Evolutionary conservation across 169 alveolate species (phyloP).

Genomic region (Plasmodium berghei): DNA sequence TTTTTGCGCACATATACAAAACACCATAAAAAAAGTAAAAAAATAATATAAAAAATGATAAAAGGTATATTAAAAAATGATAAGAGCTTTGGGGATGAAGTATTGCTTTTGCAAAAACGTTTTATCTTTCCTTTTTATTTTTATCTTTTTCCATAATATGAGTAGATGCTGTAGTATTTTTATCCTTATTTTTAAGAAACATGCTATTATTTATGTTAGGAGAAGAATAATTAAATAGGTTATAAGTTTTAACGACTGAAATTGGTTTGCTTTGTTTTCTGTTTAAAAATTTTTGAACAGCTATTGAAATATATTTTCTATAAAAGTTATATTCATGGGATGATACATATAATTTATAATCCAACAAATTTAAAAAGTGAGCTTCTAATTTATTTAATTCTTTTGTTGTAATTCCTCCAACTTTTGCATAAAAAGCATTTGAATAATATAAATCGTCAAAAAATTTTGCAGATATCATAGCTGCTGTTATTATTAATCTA

Average conservation of each 20-base stretch:
- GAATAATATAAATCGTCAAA: conserved; percentile 93
- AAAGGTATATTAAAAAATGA: too few species aligned
- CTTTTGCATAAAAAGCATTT: conserved; percentile 91
- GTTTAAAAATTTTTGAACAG: conserved; percentile 72
- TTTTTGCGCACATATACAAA: too few species aligned
- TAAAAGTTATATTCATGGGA: conserved; percentile 90
- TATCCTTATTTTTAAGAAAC: background rate
- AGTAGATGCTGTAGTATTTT: too few species aligned
- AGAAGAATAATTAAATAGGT: conserved; percentile 14
- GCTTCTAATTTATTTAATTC: conserved; percentile 93
- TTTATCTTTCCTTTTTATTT: too few species aligned
- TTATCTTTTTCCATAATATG: too few species aligned
- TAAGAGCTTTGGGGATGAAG: too few species aligned
- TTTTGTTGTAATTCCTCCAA: conserved; percentile 94
- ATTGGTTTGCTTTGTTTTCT: background rate
- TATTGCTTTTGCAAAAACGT: too few species aligned
- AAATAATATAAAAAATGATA: too few species aligned
- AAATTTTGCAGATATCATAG: conserved; percentile 93
- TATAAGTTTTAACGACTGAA: conserved; percentile 13
- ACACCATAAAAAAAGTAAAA: too few species aligned
- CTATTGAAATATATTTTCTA: conserved; percentile 83
- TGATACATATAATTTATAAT: conserved; percentile 90
- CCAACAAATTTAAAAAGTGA: conserved; percentile 88
- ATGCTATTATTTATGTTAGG: background rate
- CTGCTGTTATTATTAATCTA: conserved; percentile 92